Evolutionary conservation across 345 rosid genomes (phyloP).

Genomic region (sweet orange (Citrus sinensis)): DNA sequence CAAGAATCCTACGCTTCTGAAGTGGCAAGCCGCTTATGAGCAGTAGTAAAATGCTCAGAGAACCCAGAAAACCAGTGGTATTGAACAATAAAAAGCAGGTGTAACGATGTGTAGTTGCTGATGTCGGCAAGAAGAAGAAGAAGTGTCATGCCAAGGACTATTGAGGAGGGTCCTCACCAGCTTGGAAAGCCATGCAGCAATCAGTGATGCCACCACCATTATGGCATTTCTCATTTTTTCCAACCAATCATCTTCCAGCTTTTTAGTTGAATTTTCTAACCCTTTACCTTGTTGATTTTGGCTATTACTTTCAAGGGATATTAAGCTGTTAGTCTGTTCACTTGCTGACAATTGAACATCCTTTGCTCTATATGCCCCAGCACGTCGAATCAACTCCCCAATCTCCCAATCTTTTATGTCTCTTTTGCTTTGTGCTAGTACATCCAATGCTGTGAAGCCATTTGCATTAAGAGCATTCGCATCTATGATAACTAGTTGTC

Average conservation of each 20-base stretch:
- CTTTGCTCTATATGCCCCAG: neutral
- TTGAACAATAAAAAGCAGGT: neutral
- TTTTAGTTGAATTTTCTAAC: neutral
- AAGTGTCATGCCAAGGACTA: constrained; percentile 9
- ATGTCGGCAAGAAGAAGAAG: neutral
- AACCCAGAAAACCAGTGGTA: constrained; percentile 18
- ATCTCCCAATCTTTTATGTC: neutral
- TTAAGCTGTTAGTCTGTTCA: neutral
- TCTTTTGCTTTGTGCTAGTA: neutral
- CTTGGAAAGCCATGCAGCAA: constrained; percentile 35
- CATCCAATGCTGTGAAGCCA: neutral
- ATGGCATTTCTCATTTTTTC: constrained; percentile 11
- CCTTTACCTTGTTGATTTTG: neutral
- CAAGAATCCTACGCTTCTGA: neutral
- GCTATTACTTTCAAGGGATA: neutral
- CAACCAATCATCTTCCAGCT: neutral
- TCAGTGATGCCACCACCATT: constrained; percentile 31
- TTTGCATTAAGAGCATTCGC: neutral
- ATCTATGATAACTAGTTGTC: neutral
- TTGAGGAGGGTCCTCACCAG: constrained; percentile 22
- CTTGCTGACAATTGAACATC: neutral
- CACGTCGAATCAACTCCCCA: neutral
- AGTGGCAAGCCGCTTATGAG: constrained; percentile 24
- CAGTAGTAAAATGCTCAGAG: constrained; percentile 20
- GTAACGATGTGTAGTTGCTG: neutral